A percentile compares a stretch with the other conserved stretches of the same genome.
Evolutionary conservation across 257 asterid species (phyloP).

Genomic region (Solanum sparsipilum): DNA sequence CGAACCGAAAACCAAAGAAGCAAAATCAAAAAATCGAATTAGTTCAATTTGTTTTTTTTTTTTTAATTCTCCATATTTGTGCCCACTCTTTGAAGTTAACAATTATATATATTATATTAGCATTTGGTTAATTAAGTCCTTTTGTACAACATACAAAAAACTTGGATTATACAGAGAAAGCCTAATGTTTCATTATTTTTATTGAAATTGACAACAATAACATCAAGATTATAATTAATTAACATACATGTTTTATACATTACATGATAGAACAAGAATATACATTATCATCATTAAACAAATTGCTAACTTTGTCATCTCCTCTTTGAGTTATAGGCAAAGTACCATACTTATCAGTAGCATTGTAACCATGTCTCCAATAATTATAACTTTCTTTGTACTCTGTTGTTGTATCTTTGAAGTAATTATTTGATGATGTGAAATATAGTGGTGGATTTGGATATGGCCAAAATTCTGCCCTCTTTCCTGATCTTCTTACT

Average conservation of each 20-base stretch:
- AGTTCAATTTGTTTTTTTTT: too few species aligned
- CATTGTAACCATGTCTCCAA: slow-evolving; percentile 86
- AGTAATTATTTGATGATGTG: slow-evolving; percentile 53
- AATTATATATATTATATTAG: background rate
- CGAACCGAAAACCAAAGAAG: too few species aligned
- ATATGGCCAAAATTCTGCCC: slow-evolving; percentile 94
- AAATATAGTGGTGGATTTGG: slow-evolving; percentile 70
- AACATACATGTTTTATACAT: background rate
- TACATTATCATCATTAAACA: slow-evolving; percentile 85
- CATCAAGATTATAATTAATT: background rate
- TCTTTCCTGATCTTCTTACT: slow-evolving; percentile 78
- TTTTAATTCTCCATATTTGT: too few species aligned
- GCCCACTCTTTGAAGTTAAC: too few species aligned
- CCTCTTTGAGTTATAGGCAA: slow-evolving; percentile 62
- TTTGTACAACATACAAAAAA: background rate
- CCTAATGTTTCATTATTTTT: background rate
- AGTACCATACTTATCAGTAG: slow-evolving; percentile 50
- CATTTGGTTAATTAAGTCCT: background rate
- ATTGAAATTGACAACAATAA: background rate
- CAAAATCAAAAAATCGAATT: too few species aligned
- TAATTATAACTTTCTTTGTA: slow-evolving; percentile 82
- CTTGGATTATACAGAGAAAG: background rate
- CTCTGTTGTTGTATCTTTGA: slow-evolving; percentile 53
- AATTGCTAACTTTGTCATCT: slow-evolving; percentile 86
- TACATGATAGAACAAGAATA: slow-evolving; percentile 77